Evolutionary conservation across 257 asterid genomes (phyloP), one percentile per base, ranked within the genome.

Genomic region (Solanum pinnatisectum): DNA sequence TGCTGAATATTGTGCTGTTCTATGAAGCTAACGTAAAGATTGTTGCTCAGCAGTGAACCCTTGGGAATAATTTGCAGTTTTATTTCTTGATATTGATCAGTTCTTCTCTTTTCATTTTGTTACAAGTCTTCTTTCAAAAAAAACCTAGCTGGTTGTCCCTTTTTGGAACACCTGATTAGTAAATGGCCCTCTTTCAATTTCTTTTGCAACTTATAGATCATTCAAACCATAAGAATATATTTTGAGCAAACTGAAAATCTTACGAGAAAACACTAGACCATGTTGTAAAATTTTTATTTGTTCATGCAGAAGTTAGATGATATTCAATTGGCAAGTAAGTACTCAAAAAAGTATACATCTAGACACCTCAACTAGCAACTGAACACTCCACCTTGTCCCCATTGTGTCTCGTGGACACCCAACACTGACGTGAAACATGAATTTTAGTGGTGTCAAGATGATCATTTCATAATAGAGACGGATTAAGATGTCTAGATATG

Each of bases 391-490:
- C 40, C 46, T 40, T 10, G 4, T 1, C 13, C 8, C 46, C 13
- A 40, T 0, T 10, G 8, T 56, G 65, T 56, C 67, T 56, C 25
- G 10, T 56, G 10, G n/a, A 56, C 65, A 56, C 0, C 65, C 65
- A 56, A 20, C 25, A 2, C 11, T 56, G 0, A 56, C 1, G 0
- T 1, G 65, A 8, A 0, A 56, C 11, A 56, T 56, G 25, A 56
- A 56, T 56, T 56, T 56, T 56, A 56, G 25, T 56, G 25, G 67
- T 8, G 5, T 56, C 25, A 20, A 56, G 67, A 1, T 8, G 11
- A 56, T 7, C 65, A 56, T 56, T 56, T 56, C 2, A 0, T 56
- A 56, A 56, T 56, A 18, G n/a, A 56, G 10, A 56, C 4, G 67
- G 25, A 56, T 3, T 56, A 56, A 1, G 25, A 56, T 56, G 12